These are phyloP conservation scores for Lactarius hatsudake DNA, from an alignment of 768 basidiomycete species.

Conservation along the genomic window DNA sequence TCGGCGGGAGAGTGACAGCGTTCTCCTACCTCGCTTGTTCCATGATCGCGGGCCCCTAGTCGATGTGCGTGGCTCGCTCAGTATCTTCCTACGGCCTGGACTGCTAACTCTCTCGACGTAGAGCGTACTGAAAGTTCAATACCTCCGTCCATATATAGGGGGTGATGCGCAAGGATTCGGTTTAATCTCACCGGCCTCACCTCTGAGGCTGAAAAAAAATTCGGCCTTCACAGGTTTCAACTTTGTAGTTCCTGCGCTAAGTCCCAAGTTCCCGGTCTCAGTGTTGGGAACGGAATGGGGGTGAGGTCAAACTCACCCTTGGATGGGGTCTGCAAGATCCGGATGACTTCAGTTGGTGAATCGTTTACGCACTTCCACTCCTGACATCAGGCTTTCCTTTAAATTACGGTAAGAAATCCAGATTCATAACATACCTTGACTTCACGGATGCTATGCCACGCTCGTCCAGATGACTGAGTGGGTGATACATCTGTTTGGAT, in stretches of 20 bases:
- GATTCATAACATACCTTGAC: neutral
- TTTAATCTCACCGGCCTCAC: neutral
- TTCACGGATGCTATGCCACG: neutral
- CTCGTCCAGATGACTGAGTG: neutral
- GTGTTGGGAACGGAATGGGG: neutral
- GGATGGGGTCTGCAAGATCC: neutral
- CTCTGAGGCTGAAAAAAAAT: neutral
- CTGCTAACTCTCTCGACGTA: neutral
- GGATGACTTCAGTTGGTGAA: neutral
- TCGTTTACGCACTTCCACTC: neutral
- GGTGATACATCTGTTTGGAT: neutral
- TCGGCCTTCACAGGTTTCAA: neutral
- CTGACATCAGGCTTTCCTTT: neutral
- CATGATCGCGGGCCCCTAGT: neutral
- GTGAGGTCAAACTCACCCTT: neutral
- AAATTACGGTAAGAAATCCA: neutral
- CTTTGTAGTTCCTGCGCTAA: neutral
- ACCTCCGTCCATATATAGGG: neutral
- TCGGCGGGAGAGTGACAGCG: constrained; percentile 20
- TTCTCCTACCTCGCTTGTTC: constrained; percentile 10
- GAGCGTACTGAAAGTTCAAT: neutral
- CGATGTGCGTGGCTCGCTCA: neutral
- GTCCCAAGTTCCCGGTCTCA: neutral
- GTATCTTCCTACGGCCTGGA: neutral
- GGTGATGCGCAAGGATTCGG: neutral